Percentiles rank a stretch among this genome's conserved stretches.
Conservation (phyloP, 2,329 filamentous ascomycete species). For the Lecanicillium sp. region DNA sequence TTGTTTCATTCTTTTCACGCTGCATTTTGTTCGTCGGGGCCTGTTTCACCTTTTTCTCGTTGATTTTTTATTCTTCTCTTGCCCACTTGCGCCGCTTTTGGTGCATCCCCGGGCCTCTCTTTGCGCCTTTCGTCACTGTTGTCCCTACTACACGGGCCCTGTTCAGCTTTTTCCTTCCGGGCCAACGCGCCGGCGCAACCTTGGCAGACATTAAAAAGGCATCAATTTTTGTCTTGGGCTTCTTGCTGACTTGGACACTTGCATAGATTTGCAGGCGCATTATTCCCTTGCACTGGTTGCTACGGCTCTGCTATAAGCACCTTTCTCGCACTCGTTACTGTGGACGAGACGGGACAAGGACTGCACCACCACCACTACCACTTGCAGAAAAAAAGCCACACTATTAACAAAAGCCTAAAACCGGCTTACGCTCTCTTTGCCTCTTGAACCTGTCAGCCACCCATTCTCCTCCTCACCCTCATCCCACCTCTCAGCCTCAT, state of each 20-base stretch:
- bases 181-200: not conserved
- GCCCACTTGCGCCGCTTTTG: not conserved
- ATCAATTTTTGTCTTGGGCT: too few species aligned
- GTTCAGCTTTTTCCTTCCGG: not conserved
- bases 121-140: not conserved
- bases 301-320: too few species aligned
- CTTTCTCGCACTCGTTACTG: too few species aligned
- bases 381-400: slow-evolving; percentile 3
- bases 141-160: not conserved
- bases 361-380: slow-evolving; percentile 4
- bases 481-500: slow-evolving; percentile 8
- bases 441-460: not conserved
- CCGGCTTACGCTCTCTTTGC: not conserved
- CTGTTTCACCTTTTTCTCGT: slow-evolving; percentile 2
- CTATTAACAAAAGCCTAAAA: slow-evolving; percentile 1
- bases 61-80: slow-evolving; percentile 5
- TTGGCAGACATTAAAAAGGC: slow-evolving; percentile 3
- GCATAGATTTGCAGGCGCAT: too few species aligned
- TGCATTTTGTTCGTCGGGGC: not conserved
- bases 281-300: too few species aligned
- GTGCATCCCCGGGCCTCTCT: not conserved
- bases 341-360: too few species aligned
- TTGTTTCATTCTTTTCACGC: slow-evolving; percentile 1
- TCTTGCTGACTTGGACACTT: too few species aligned
- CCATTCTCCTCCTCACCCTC: not conserved